Base-by-base conservation (phyloP, 2,329 filamentous ascomycete species). In the Epichloe baconii region DNA sequence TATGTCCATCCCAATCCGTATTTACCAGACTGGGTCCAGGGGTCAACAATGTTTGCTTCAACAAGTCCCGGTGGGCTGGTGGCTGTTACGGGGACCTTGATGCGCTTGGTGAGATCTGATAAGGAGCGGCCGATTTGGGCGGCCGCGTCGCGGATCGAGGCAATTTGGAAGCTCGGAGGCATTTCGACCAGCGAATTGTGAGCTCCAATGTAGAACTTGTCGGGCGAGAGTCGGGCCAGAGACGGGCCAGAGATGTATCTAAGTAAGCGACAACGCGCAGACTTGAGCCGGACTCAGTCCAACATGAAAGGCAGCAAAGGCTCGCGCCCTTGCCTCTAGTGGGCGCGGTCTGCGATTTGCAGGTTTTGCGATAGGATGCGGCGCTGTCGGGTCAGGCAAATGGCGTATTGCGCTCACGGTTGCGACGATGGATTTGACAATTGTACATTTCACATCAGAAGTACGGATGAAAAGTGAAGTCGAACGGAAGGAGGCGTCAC, bases 1-100 rank as follows among this genome's bases (percentile, higher is more conserved):
- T 94, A 95, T 14, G 91, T 88, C 82, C 88, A 95, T 52, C 85
- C 88, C 48, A 88, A 70, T 2, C 78, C 88, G 69, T 96, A 95
- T 71, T 95, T 94, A 44, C 85, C 87, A 21, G 89, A 83, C 62
- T 88, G 71, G 26, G 66, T 77, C 85, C 86, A 96, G 23, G 90
- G 88, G 65, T 96, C 90, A 52, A 83, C 70, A 1, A 75, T 78
- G 55, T 80, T 67, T 19, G 80, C 80, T 64, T 83, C 77, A 43
- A 83, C 68, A 35, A 83, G 69, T 14, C 80, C 80, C 1, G 80
- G 71, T 1, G 79, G 78, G 54, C 79, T 83, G 34, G 74, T 76
- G 2, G 79, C 65, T 19, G 76, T 80, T 49, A 81, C 67, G 2
- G 79, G 78, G 53, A 84, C 82, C 46, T 72, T 61, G 61, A 84